Conservation (phyloP, 345 rosid species). For the Sonneratia alba region DNA sequence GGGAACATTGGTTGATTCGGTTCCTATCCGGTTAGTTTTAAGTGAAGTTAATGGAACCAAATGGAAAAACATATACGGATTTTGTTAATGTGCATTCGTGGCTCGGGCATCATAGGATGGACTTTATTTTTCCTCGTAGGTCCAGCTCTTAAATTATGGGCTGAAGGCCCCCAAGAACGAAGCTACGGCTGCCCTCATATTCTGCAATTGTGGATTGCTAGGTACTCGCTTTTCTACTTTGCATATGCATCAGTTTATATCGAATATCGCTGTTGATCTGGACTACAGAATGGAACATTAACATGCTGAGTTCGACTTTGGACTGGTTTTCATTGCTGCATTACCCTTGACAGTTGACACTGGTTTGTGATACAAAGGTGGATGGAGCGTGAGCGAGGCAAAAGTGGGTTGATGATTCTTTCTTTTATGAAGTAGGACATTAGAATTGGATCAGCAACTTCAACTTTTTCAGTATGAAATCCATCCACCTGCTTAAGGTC, state of each 20-base stretch:
- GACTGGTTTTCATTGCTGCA: neutral
- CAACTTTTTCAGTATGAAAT: too few species aligned
- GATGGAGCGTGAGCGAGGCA: too few species aligned
- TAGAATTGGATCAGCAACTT: too few species aligned
- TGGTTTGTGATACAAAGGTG: neutral
- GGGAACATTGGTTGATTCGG: too few species aligned
- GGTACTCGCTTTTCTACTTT: neutral
- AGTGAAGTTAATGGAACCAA: too few species aligned
- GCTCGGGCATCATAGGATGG: neutral
- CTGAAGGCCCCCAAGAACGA: neutral
- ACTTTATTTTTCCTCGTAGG: neutral
- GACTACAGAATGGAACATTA: too few species aligned
- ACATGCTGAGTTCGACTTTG: neutral
- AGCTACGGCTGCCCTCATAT: slow-evolving; percentile 1
- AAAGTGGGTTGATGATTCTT: too few species aligned
- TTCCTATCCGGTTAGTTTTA: too few species aligned
- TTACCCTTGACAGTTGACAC: neutral
- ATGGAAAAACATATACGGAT: too few species aligned
- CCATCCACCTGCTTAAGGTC: too few species aligned
- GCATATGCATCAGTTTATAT: neutral
- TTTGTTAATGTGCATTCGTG: neutral
- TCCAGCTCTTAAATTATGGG: neutral
- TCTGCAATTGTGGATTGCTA: neutral
- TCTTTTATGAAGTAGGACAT: too few species aligned
- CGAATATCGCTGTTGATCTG: too few species aligned